Evolutionary conservation across 139 green algal species (phyloP).

Genomic region (Limnomonas spitsbergensis): DNA sequence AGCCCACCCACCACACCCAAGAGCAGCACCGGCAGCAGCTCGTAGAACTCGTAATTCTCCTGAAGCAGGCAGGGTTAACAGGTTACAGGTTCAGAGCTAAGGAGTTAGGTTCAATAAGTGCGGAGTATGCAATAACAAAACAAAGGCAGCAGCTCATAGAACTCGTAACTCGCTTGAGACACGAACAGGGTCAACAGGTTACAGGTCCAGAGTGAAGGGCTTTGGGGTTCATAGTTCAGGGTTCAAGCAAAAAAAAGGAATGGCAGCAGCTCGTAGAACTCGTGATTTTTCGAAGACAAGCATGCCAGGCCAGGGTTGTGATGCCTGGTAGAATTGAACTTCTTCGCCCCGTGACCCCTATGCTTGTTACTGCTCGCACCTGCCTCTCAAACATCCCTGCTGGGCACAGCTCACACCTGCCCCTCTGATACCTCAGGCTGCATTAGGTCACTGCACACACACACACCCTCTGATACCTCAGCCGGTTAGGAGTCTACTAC

Average conservation of each 20-base stretch:
- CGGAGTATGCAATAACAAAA: too few species aligned
- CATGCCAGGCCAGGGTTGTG: too few species aligned
- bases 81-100: background rate
- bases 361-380: too few species aligned
- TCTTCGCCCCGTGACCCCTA: too few species aligned
- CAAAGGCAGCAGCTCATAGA: conserved; percentile 73
- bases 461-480: too few species aligned
- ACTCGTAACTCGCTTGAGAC: conserved; percentile 61
- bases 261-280: conserved; percentile 68
- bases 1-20: conserved; percentile 76
- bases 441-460: too few species aligned
- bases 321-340: too few species aligned
- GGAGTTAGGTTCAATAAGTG: background rate
- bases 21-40: conserved; percentile 75
- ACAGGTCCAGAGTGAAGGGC: background rate
- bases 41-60: conserved; percentile 63
- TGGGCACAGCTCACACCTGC: background rate
- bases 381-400: too few species aligned
- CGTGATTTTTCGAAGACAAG: conserved; percentile 59
- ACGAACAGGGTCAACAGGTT: background rate
- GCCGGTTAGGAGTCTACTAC: too few species aligned
- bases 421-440: too few species aligned
- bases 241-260: too few species aligned
- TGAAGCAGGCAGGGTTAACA: conserved; percentile 28
- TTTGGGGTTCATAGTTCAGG: background rate